phyloP scores from a whole-genome alignment of 2,329 filamentous ascomycete genomes.

The Aspergillus brasiliensis region DNA sequence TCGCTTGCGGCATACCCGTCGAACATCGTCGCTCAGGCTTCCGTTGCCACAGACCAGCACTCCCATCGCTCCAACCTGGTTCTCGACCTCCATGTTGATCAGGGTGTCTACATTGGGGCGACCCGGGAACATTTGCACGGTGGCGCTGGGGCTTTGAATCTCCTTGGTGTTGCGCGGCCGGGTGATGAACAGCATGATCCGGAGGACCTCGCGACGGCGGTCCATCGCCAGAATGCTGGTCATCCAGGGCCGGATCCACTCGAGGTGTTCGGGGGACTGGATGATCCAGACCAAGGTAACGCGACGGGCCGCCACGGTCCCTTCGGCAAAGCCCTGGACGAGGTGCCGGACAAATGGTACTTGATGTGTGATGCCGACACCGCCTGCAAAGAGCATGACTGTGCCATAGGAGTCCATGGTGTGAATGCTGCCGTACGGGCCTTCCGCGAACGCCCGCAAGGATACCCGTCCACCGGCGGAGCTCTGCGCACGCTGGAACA shows the following conservation, averaged over 20 bases:
- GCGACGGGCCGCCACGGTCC: slow-evolving; percentile 76
- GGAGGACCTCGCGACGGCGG: slow-evolving; percentile 76
- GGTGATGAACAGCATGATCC: slow-evolving; percentile 88
- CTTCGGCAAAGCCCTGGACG: slow-evolving; percentile 67
- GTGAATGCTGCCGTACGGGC: slow-evolving; percentile 83
- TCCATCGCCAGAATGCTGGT: slow-evolving; percentile 76
- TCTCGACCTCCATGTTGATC: slow-evolving; percentile 77
- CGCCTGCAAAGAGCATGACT: slow-evolving; percentile 84
- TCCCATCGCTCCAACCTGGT: slow-evolving; percentile 84
- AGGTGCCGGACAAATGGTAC: slow-evolving; percentile 83
- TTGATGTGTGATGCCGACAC: slow-evolving; percentile 94
- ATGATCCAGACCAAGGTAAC: slow-evolving; percentile 91
- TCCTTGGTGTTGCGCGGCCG: slow-evolving; percentile 81
- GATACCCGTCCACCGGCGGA: slow-evolving; percentile 58
- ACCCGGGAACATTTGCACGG: slow-evolving; percentile 89
- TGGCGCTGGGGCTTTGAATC: slow-evolving; percentile 72
- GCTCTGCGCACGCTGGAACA: slow-evolving; percentile 69
- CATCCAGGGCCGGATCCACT: slow-evolving; percentile 92
- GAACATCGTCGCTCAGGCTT: slow-evolving; percentile 73
- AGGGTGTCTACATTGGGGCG: slow-evolving; percentile 79
- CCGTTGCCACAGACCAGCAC: slow-evolving; percentile 81
- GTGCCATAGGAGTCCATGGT: slow-evolving; percentile 91
- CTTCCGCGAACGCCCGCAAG: slow-evolving; percentile 77
- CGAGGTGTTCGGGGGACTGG: slow-evolving; percentile 81
- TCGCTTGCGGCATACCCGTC: slow-evolving; percentile 67